Conservation (phyloP, 1,284 basidiomycete genomes). For the Ceratorhiza oryzae-sativae region DNA sequence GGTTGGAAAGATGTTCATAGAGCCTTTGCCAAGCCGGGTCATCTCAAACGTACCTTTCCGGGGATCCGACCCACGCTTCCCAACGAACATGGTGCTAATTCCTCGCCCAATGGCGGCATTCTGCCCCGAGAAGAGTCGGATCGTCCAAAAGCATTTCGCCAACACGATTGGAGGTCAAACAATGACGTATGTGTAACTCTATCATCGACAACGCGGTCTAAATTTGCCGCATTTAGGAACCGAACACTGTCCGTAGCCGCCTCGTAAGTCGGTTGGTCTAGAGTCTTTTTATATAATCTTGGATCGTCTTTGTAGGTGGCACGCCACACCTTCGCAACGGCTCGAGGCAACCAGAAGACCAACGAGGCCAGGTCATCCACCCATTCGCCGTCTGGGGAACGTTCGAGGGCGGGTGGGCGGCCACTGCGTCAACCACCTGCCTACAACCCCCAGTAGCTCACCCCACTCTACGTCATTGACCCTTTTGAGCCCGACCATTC, state of each 20-base stretch:
- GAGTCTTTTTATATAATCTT: neutral
- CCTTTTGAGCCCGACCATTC: neutral
- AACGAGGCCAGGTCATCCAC: conserved; percentile 5
- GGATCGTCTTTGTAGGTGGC: neutral
- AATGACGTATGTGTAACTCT: neutral
- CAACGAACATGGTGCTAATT: neutral
- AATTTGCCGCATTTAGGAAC: too few relatives aligned
- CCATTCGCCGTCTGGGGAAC: conserved; percentile 13
- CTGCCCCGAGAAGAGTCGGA: neutral
- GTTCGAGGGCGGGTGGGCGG: neutral
- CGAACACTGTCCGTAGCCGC: neutral
- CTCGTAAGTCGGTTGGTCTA: neutral
- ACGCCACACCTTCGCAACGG: neutral
- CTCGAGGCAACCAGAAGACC: neutral
- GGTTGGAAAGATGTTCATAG: neutral
- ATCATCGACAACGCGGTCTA: neutral
- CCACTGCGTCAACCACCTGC: conserved; percentile 3
- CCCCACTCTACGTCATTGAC: neutral
- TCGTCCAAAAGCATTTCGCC: neutral
- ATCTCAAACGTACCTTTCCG: neutral
- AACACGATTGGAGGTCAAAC: conserved; percentile 10
- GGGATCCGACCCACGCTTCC: neutral
- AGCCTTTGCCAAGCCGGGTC: neutral
- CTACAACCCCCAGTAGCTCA: neutral
- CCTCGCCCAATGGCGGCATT: neutral